Percentiles rank a stretch among this genome's conserved stretches.
Evolutionary conservation across 495 filamentous ascomycete species (phyloP).

Genomic region (Penicillium angulare): DNA sequence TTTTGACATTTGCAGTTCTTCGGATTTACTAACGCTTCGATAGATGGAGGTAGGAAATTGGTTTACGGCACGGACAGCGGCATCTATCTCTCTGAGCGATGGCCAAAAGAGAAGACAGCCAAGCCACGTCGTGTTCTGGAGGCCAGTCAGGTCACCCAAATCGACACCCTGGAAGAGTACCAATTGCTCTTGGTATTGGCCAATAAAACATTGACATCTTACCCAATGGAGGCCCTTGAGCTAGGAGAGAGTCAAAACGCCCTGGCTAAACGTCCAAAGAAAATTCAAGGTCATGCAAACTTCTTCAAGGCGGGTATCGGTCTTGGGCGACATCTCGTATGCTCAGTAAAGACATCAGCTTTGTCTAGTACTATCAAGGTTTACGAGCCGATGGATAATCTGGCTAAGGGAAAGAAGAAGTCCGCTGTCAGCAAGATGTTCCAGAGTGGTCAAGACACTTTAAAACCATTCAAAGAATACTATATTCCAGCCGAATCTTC

Average conservation of each 20-base stretch:
- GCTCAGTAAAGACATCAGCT: slow-evolving; percentile 86
- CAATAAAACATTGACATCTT: slow-evolving; percentile 87
- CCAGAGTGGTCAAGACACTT: slow-evolving; percentile 84
- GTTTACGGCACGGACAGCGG: slow-evolving; percentile 92
- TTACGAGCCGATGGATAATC: slow-evolving; percentile 90
- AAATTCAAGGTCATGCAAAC: slow-evolving; percentile 94
- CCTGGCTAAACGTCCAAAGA: slow-evolving; percentile 83
- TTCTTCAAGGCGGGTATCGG: slow-evolving; percentile 98
- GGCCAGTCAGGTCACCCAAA: slow-evolving; percentile 81
- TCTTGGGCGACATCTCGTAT: slow-evolving; percentile 89
- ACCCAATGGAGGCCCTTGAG: slow-evolving; percentile 80
- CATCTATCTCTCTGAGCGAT: slow-evolving; percentile 87
- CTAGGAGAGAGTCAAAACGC: slow-evolving; percentile 69
- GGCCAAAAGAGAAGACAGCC: slow-evolving; percentile 73
- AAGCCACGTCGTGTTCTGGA: slow-evolving; percentile 85
- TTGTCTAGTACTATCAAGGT: slow-evolving; percentile 96
- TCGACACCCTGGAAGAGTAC: slow-evolving; percentile 95
- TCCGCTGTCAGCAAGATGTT: slow-evolving; percentile 94
- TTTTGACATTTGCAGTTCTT: neutral
- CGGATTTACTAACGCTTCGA: slow-evolving; percentile 29
- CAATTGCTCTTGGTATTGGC: slow-evolving; percentile 86
- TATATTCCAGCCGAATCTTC: slow-evolving; percentile 96
- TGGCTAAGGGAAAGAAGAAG: slow-evolving; percentile 85
- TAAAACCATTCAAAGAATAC: slow-evolving; percentile 98
- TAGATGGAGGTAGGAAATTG: slow-evolving; percentile 92